phyloP scores from a whole-genome alignment of 176 grass and related monocot genomes.

The Dactylis glomerata region DNA sequence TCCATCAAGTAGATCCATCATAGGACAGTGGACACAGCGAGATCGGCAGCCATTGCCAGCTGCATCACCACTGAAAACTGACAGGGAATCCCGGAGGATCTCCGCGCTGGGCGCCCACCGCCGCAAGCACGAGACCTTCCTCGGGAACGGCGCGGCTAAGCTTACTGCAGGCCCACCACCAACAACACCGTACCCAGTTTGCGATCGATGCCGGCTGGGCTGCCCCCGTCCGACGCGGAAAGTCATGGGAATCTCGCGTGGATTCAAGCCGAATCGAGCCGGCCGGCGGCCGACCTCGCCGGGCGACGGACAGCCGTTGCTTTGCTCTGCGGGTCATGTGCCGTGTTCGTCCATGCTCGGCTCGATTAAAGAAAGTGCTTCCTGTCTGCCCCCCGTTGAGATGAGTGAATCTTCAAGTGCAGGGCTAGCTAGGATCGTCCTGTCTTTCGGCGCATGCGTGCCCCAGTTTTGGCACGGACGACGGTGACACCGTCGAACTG shows the following conservation, averaged over 20 bases:
- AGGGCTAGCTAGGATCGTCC: neutral
- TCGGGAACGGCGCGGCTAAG: constrained; percentile 1
- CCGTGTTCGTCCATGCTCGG: too few species aligned
- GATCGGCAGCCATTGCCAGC: too few species aligned
- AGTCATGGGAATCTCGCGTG: neutral
- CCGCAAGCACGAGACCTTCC: neutral
- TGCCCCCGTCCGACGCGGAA: neutral
- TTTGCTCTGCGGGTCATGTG: neutral
- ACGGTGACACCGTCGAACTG: neutral
- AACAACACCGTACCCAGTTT: too few species aligned
- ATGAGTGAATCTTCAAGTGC: neutral
- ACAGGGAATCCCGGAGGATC: neutral
- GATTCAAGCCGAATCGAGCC: neutral
- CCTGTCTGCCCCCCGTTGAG: too few species aligned
- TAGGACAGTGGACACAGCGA: too few species aligned
- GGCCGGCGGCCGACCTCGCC: neutral
- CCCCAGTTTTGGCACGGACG: neutral
- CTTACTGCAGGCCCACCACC: neutral
- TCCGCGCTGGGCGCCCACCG: too few species aligned
- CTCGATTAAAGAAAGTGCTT: neutral
- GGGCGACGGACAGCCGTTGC: neutral
- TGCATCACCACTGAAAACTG: neutral
- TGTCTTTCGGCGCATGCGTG: neutral
- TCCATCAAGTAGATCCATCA: too few species aligned
- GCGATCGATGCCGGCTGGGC: neutral